Base-by-base conservation (phyloP, 1,139 yeast genomes). In the Chernovozyma aurita region DNA sequence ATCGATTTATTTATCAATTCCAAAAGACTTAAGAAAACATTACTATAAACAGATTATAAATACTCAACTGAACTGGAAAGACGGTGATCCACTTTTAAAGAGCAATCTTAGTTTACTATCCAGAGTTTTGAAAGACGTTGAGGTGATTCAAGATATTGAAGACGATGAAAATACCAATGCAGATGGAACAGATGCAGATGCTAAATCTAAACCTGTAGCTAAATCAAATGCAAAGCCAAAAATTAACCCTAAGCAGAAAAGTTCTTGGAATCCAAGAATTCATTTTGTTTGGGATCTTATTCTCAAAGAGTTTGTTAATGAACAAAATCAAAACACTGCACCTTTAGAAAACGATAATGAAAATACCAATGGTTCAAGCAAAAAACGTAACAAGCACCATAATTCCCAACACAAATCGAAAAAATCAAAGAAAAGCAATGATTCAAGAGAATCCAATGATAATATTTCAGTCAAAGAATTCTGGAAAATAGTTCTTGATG, bases 241-340 rank as follows among this genome's bases (percentile, higher is more conserved):
- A 31, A 47, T 55, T 36, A 40, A 47, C 34, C 45, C 58, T 18
- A 71, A 69, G 46, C 78, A 75, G 50, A 79, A 74, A 50, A 81
- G 87, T 3, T 68, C 70, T 34, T 88, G 95, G 95, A 73, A 76
- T 18, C 86, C 95, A 18, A 71, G 80, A 42, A 59, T 87, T 27
- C 95, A 88, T 49, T 85, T 81, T 59, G 95, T 85, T 1, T 92
- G 97, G 97, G 73, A 69, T 22, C 63, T 78, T n/a, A 54, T 90
- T 2, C 53, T 84, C 7, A 55, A 59, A 4, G 68, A 68, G 42
- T 65, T 76, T 31, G 45, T 67, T 6, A 16, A 13, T 26, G 28
- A 26, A 16, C 28, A 26, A 16, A 9, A 20, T 9, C 28, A 26
- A 12, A n/a, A n/a, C n/a, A n/a, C n/a, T n/a, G n/a, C n/a, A n/a